Base-by-base conservation (phyloP, 164 flowering plant genomes). In the Saururus chinensis region DNA sequence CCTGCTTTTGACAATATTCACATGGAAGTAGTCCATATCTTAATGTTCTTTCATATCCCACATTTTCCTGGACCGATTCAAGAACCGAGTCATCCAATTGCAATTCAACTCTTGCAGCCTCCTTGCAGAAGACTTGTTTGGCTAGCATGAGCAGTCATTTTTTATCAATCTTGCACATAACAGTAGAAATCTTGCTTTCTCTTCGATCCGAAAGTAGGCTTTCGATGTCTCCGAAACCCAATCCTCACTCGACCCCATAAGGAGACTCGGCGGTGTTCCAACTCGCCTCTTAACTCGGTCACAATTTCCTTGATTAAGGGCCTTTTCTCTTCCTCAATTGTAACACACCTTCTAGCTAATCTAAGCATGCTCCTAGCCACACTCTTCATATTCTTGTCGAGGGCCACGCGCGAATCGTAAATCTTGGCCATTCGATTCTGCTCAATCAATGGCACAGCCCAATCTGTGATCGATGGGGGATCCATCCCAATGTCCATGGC, bases 381-480 rank as follows among this genome's bases (percentile, higher is more conserved):
- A 3, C 59, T 24, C 40, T 62, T 65, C 70, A 68, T 61, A 60
- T 49, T 55, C 0, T 23, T 10, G 4, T 65, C 66, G 25, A 57
- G 1, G 17, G 24, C 37, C 13, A 57, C 55, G 25, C 73, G 63
- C 1, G 53, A 1, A 45, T 75, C 78, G n/a, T 67, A 69, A 20
- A 71, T 26, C 23, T 69, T 73, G 1, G 9, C 20, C 16, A 51
- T 53, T 41, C 60, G 62, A 26, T 26, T 68, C 3, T 30, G 49
- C 9, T 69, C 20, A 16, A 69, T 69, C 67, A 66, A 59, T 25
- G 66, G 65, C 41, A 64, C 2, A 7, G 75, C 78, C 78, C 78
- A 75, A 0, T 72, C 73, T 0, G 75, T 83, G 0, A 84, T 66
- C 0, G 75, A 76, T 11, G 88, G 68, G 0, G 85, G 85, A 4